Percentiles rank a stretch among this genome's conserved stretches.
Evolutionary conservation across 805 yeast species (phyloP).

Genomic region (Spathaspora boniae): DNA sequence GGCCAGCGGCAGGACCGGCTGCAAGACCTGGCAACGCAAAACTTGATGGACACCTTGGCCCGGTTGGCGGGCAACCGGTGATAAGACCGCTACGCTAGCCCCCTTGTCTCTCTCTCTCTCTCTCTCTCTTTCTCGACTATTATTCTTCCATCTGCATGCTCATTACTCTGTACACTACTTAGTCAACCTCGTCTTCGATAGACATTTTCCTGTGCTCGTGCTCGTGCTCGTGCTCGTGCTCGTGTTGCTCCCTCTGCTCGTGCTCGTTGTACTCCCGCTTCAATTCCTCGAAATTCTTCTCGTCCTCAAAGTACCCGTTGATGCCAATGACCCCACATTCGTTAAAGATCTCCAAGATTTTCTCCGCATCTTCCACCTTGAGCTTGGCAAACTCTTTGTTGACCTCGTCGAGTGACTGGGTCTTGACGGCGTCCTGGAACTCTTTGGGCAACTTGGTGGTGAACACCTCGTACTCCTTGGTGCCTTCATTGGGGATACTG

Average conservation of each 20-base stretch:
- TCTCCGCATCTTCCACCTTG: constrained; percentile 77
- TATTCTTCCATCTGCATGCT: neutral
- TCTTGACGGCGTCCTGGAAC: constrained; percentile 74
- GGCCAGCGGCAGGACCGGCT: constrained; percentile 12
- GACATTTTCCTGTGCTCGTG: constrained; percentile 10
- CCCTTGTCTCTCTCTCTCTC: neutral
- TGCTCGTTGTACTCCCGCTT: constrained; percentile 44
- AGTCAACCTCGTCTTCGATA: constrained; percentile 23
- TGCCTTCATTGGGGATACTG: constrained; percentile 58
- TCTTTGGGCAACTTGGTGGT: constrained; percentile 47
- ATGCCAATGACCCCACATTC: constrained; percentile 82
- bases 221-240: constrained; percentile 8
- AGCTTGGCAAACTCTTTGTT: constrained; percentile 76
- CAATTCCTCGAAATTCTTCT: constrained; percentile 57
- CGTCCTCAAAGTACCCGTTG: constrained; percentile 71
- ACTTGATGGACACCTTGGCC: constrained; percentile 37
- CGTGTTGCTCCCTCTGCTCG: constrained; percentile 5
- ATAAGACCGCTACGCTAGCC: neutral
- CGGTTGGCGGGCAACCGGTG: constrained; percentile 28
- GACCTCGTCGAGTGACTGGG: constrained; percentile 70
- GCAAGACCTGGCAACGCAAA: constrained; percentile 9
- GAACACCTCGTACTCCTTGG: constrained; percentile 56
- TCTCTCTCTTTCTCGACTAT: neutral
- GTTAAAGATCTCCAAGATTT: constrained; percentile 66
- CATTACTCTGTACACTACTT: constrained; percentile 2